Base-by-base conservation (phyloP, 2,329 filamentous ascomycete species). In the Colletotrichum destructivum region DNA sequence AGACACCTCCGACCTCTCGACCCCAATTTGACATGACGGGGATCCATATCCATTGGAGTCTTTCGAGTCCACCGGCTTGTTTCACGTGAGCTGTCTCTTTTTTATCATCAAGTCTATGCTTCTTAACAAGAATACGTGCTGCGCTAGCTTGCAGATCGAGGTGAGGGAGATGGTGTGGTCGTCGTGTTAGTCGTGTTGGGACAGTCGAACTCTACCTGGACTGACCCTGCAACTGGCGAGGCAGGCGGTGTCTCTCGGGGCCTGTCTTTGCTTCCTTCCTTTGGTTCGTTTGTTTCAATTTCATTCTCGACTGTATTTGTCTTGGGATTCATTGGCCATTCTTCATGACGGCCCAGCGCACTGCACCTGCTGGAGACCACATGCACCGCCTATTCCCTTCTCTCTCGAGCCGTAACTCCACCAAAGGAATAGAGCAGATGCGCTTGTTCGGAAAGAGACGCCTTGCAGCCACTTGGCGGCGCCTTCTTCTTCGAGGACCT, bases 11-110 rank as follows among this genome's bases (percentile, higher is more conserved):
- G 8, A 42, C n/a, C 31, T 23, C 60, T 40, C 38, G 46, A 38
- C 21, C 18, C 21, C 59, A 26, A n/a, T 47, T 63, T 59, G 47
- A 60, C 46, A 44, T 60, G 63, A 52, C 54, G 31, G 35, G 49
- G 15, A 57, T 12, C 60, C 51, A 16, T 44, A 44, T 13, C 9
- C 52, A 69, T 55, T 69, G 69, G 47, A 35, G 13, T 26, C 0
- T 16, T 11, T 60, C 15, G 42, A 55, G 13, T 44, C 46, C 65
- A 60, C 65, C 54, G 38, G 52, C 31, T 49, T 69, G 69, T 64
- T 60, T 63, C 44, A 71, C 56, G 67, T 71, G 70, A 72, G 61
- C 55, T 71, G 56, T 66, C 61, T 71, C 61, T 47, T 66, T 49
- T 47, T 21, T 49, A 54, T 13, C 44, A 15, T 47, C 42, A 49